Conservation (phyloP, 2,329 filamentous ascomycete genomes). For the Catunica adiposa region DNA sequence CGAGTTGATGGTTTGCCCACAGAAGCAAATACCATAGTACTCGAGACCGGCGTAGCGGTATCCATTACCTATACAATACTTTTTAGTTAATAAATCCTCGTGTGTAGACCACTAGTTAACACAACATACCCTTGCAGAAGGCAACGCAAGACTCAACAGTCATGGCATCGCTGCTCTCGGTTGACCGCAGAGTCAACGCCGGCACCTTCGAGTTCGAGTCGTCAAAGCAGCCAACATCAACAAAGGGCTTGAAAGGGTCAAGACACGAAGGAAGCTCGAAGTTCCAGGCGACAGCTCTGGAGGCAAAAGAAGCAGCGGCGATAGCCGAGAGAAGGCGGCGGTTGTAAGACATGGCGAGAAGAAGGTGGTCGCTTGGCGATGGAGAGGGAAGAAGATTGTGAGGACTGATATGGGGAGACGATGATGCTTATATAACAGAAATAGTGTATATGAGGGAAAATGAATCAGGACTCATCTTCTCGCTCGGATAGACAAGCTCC, state of each 20-base stretch:
- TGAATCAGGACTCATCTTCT: too few relatives aligned
- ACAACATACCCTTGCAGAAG: constrained; percentile 30
- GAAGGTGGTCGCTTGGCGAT: constrained; percentile 4
- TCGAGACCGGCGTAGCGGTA: constrained; percentile 35
- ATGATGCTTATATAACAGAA: too few relatives aligned
- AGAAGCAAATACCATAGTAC: constrained; percentile 38
- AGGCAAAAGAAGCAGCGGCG: constrained; percentile 24
- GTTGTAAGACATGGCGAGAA: constrained; percentile 20
- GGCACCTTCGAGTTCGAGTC: constrained; percentile 18
- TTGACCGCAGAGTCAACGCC: constrained; percentile 28
- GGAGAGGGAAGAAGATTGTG: constrained; percentile 3
- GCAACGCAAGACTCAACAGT: constrained; percentile 32
- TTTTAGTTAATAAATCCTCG: constrained; percentile 1
- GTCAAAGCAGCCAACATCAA: constrained; percentile 34
- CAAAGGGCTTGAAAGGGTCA: constrained; percentile 30
- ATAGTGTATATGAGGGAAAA: too few relatives aligned
- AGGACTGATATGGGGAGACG: too few relatives aligned
- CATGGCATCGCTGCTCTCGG: constrained; percentile 24
- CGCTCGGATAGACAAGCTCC: too few relatives aligned
- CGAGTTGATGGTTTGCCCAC: constrained; percentile 34
- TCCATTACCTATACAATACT: constrained; percentile 24
- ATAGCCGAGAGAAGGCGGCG: constrained; percentile 17
- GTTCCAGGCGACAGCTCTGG: constrained; percentile 26
- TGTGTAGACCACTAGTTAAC: neutral
- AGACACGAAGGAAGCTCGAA: constrained; percentile 30